Conservation (phyloP, 2,329 filamentous ascomycete species). For the Teratosphaeria epicoccoides region DNA sequence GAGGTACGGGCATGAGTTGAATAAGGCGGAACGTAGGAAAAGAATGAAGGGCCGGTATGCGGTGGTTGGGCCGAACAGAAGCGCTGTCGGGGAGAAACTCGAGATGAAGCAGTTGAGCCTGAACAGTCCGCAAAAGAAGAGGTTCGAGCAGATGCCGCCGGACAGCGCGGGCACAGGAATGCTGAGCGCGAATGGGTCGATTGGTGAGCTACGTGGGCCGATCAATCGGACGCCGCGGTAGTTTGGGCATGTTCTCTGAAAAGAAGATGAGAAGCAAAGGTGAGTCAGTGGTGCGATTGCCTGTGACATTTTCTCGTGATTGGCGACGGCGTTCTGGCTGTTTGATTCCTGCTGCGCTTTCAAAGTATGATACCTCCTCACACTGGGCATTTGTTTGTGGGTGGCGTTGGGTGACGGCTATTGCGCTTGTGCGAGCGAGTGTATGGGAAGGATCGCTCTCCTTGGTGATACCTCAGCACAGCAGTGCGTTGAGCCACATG, state of each 20-base stretch:
- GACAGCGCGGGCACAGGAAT: background rate
- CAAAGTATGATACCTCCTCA: background rate
- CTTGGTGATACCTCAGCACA: background rate
- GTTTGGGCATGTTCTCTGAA: no score
- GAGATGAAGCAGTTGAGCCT: conserved; percentile 7
- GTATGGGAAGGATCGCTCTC: background rate
- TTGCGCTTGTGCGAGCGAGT: background rate
- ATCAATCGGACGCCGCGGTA: background rate
- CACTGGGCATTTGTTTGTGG: background rate
- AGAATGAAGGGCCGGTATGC: conserved; percentile 40
- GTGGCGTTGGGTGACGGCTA: background rate
- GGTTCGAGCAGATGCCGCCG: background rate
- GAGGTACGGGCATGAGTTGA: conserved; percentile 50
- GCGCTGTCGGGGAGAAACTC: background rate
- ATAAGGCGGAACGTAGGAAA: conserved; percentile 38
- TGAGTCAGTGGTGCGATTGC: background rate
- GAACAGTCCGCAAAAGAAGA: background rate
- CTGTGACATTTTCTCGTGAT: background rate
- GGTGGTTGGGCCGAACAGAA: conserved; percentile 4
- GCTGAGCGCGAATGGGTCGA: background rate
- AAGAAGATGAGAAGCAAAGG: background rate
- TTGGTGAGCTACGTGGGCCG: background rate
- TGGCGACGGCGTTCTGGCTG: background rate
- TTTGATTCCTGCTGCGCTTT: background rate
- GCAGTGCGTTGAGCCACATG: background rate